phyloP scores from a whole-genome alignment of 768 basidiomycete genomes.

The Leccinum subgranulosum region DNA sequence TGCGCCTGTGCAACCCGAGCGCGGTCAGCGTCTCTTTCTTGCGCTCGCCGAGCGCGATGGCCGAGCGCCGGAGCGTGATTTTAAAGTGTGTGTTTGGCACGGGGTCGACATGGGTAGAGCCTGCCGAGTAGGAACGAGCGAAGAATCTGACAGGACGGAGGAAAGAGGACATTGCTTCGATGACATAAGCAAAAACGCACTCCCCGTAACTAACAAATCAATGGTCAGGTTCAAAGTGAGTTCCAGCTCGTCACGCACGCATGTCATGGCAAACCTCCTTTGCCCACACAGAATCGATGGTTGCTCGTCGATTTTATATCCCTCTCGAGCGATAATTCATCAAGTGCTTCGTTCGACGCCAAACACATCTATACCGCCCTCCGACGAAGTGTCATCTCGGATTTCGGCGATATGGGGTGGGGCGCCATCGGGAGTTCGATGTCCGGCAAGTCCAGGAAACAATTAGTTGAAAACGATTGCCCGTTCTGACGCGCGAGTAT shows the following conservation, averaged over 20 bases:
- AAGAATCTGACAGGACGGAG: constrained; percentile 4
- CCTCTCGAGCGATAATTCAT: constrained; percentile 20
- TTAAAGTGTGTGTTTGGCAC: constrained; percentile 71
- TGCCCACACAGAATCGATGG: too few relatives aligned
- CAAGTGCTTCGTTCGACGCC: constrained; percentile 33
- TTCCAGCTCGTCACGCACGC: not conserved
- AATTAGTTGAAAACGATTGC: not conserved
- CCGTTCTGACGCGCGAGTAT: not conserved
- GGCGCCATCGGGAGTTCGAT: constrained; percentile 72
- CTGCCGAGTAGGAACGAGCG: constrained; percentile 10
- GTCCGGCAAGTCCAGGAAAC: constrained; percentile 47
- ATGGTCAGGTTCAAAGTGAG: constrained; percentile 70
- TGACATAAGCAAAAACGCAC: constrained; percentile 9
- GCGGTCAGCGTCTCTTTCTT: constrained; percentile 74
- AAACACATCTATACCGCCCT: constrained; percentile 68
- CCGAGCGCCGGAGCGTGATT: constrained; percentile 85
- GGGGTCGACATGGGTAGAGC: not conserved
- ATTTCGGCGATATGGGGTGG: constrained; percentile 88
- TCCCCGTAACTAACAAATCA: too few relatives aligned
- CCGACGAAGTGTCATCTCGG: constrained; percentile 60
- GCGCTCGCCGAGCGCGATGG: constrained; percentile 73
- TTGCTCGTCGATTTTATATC: too few relatives aligned
- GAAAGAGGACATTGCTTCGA: constrained; percentile 12
- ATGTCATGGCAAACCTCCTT: too few relatives aligned
- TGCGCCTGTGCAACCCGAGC: constrained; percentile 75